Conservation (phyloP, 768 basidiomycete species). For the Leccinum fibrillosum region DNA sequence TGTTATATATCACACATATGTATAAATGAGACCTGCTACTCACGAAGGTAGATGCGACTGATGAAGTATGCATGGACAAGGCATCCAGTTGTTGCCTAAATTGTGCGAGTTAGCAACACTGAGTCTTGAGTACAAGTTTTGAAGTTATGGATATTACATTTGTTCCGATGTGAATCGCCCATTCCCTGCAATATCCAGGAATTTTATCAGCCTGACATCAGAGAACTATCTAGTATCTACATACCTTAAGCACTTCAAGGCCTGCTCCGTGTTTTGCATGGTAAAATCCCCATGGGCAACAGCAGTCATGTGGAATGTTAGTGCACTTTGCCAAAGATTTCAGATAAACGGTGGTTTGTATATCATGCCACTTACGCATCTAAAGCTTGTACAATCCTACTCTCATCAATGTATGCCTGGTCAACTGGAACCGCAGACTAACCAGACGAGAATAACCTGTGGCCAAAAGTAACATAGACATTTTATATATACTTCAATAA, state of each 20-base stretch:
- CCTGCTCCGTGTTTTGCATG: background rate
- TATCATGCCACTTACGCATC: slow-evolving; percentile 8
- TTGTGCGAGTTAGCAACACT: slow-evolving; percentile 2
- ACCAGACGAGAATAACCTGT: slow-evolving; percentile 24
- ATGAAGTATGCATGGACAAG: slow-evolving; percentile 25
- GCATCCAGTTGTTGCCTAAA: slow-evolving; percentile 16
- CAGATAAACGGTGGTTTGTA: background rate
- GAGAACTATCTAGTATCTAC: background rate
- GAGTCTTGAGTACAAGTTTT: background rate
- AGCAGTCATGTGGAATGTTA: slow-evolving; percentile 6
- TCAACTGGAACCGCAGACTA: background rate
- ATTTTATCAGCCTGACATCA: background rate
- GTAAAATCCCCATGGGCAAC: background rate
- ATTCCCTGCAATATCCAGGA: slow-evolving; percentile 7
- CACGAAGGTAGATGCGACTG: slow-evolving; percentile 23
- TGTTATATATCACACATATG: background rate
- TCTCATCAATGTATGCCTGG: background rate
- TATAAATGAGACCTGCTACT: background rate
- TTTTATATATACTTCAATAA: background rate
- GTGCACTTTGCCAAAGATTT: slow-evolving; percentile 6
- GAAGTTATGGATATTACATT: slow-evolving; percentile 10
- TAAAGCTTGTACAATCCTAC: slow-evolving; percentile 19
- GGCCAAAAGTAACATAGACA: background rate
- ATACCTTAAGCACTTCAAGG: background rate
- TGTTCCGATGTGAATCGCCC: slow-evolving; percentile 9